Conservation (phyloP, 176 grass and related monocot genomes). For the Bromus sterilis region DNA sequence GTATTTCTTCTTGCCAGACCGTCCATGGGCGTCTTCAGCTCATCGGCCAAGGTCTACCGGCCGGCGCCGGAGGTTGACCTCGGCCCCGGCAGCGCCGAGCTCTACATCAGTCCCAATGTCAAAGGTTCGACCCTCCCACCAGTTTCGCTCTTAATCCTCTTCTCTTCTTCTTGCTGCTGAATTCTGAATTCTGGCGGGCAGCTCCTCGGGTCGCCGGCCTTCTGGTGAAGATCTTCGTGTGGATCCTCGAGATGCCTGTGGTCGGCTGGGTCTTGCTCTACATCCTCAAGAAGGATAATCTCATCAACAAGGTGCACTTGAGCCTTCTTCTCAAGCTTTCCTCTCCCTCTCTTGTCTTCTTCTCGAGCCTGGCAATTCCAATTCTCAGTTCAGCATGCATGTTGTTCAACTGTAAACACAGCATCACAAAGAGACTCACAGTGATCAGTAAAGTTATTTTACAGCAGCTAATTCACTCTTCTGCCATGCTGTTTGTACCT, state of each 20-base stretch:
- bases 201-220: constrained; percentile 84
- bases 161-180: background rate
- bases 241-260: constrained; percentile 75
- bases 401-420: background rate
- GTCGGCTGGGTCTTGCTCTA: constrained; percentile 53
- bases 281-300: constrained; percentile 89
- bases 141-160: background rate
- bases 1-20: background rate
- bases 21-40: constrained; percentile 67
- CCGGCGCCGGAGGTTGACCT: constrained; percentile 71
- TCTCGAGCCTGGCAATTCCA: background rate
- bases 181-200: background rate
- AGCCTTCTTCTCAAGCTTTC: no score
- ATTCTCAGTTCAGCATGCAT: background rate
- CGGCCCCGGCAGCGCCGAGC: constrained; percentile 65
- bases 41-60: constrained; percentile 69
- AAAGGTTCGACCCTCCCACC: constrained; percentile 44
- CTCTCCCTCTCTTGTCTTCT: background rate
- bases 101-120: constrained; percentile 83
- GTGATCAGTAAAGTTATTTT: background rate
- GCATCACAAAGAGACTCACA: background rate
- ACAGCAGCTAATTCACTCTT: background rate
- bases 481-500: background rate
- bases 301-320: constrained; percentile 76
- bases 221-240: constrained; percentile 94